These are phyloP conservation scores for Cercis canadensis DNA, from an alignment of 306 rosid genomes.

Conservation along the genomic window DNA sequence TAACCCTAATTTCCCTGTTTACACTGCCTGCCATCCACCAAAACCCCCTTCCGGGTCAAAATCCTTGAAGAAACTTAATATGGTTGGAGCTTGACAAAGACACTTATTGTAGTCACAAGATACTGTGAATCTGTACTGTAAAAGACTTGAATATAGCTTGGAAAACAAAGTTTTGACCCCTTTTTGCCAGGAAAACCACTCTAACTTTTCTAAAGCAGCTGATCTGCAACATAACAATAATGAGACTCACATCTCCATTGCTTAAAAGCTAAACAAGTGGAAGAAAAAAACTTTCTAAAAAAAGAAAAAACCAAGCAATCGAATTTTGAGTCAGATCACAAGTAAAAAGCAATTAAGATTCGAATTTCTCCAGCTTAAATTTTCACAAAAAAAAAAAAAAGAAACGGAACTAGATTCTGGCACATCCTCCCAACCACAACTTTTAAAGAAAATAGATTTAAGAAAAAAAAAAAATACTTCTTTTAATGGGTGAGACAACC, in stretches of 20 bases:
- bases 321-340: slow-evolving; percentile 32
- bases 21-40: slow-evolving; percentile 28
- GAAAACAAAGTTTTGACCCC: slow-evolving; percentile 31
- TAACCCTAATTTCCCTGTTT: slow-evolving; percentile 31
- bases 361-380: slow-evolving; percentile 28
- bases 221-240: slow-evolving; percentile 53
- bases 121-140: slow-evolving; percentile 31
- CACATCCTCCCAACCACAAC: slow-evolving; percentile 9
- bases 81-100: slow-evolving; percentile 32
- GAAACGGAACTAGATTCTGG: slow-evolving; percentile 7
- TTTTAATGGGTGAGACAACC: slow-evolving; percentile 8
- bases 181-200: slow-evolving; percentile 32
- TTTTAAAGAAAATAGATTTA: neutral
- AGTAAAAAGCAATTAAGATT: slow-evolving; percentile 15
- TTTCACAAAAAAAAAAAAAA: slow-evolving; percentile 1
- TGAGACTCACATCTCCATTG: slow-evolving; percentile 32
- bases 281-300: neutral
- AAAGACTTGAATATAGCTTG: slow-evolving; percentile 6
- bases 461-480: neutral
- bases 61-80: slow-evolving; percentile 32
- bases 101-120: slow-evolving; percentile 34
- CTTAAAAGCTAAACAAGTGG: slow-evolving; percentile 7
- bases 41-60: slow-evolving; percentile 35
- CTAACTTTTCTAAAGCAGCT: slow-evolving; percentile 36
- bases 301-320: neutral